Evolutionary conservation across 371 early-diverging fungal species (phyloP), one percentile per base, ranked within the genome.

Genomic region (Sporodiniella umbellata): DNA sequence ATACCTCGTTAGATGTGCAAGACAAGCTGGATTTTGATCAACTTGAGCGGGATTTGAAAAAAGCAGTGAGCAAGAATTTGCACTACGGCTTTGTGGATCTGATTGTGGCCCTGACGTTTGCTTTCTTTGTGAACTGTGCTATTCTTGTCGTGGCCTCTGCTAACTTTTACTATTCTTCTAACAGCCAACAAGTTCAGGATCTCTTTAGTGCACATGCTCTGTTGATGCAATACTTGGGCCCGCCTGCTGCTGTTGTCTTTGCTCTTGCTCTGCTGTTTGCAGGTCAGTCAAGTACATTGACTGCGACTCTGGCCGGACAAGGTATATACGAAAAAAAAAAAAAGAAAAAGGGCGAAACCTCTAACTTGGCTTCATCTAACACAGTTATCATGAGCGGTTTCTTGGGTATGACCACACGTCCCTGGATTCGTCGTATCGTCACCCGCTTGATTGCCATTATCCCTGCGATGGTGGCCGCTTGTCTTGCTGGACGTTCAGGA

Each of bases 231-330:
- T 75, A 80, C 37, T 68, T 93, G 7, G 89, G 90, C 2, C 67
- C 64, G 5, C 74, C 80, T 5, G 87, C 90, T 0, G 88, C 83
- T 10, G 63, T 75, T 18, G 47, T 84, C 6, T 93, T 92, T 78
- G 90, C 90, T 1, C 56, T 89, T 5, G 92, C 88, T 4, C 62
- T 93, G 43, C 60, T 93, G 45, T 71, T 81, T 55, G 78, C 89
- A 2, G 93, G 93, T 30, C 91, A 91, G 60, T 80, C 80, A 7
- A 83, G 86, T 22, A 89, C 92, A 11, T 68, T 93, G 37, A 92
- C 93, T 3, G 92, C 90, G 1, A 93, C 93, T 12, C 60, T 93
- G 60, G 90, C 93, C 2, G 93, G 93, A 8, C 90, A 90, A 66
- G 52, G 52, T 56, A 50, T n/a, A n/a, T n/a, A n/a, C n/a, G n/a